Evolutionary conservation across 306 rosid species (phyloP).

Genomic region (Leucaena leucocephala): DNA sequence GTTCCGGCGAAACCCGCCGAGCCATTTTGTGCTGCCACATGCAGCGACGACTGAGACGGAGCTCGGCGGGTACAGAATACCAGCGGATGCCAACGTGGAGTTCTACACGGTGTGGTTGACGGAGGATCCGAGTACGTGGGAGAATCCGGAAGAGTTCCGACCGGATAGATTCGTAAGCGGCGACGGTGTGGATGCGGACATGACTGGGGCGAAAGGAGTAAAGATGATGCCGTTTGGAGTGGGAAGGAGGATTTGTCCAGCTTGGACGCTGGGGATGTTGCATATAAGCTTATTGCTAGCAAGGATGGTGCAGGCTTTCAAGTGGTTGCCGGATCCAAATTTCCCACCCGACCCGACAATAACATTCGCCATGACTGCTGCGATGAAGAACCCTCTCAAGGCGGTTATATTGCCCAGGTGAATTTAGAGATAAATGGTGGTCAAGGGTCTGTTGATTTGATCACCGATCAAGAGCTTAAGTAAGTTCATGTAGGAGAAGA

Average conservation of each 20-base stretch:
- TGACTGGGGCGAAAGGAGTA: conserved; percentile 74
- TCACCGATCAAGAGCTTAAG: not conserved
- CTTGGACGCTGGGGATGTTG: conserved; percentile 79
- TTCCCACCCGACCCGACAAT: conserved; percentile 79
- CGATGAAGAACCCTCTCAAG: conserved; percentile 89
- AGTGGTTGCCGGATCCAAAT: conserved; percentile 79
- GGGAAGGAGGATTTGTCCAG: conserved; percentile 93
- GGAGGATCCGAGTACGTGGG: conserved; percentile 81
- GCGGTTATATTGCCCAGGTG: conserved; percentile 64
- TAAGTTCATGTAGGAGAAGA: no score
- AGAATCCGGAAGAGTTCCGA: conserved; percentile 75
- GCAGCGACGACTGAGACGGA: conserved; percentile 76
- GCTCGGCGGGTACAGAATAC: conserved; percentile 81
- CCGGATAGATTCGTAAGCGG: conserved; percentile 91
- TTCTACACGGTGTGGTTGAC: conserved; percentile 89
- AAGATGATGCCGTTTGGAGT: conserved; percentile 89
- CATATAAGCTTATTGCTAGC: conserved; percentile 78
- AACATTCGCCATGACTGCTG: conserved; percentile 82
- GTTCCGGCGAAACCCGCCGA: conserved; percentile 89
- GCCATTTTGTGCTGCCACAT: conserved; percentile 83
- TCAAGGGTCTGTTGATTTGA: not conserved
- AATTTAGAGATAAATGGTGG: not conserved
- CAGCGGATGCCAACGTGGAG: conserved; percentile 87
- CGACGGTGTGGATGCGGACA: conserved; percentile 83
- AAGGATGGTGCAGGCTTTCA: conserved; percentile 74